A percentile compares a stretch with the other conserved stretches of the same genome.
Evolutionary conservation across 495 filamentous ascomycete species (phyloP).

Genomic region (Xylaria castorea): DNA sequence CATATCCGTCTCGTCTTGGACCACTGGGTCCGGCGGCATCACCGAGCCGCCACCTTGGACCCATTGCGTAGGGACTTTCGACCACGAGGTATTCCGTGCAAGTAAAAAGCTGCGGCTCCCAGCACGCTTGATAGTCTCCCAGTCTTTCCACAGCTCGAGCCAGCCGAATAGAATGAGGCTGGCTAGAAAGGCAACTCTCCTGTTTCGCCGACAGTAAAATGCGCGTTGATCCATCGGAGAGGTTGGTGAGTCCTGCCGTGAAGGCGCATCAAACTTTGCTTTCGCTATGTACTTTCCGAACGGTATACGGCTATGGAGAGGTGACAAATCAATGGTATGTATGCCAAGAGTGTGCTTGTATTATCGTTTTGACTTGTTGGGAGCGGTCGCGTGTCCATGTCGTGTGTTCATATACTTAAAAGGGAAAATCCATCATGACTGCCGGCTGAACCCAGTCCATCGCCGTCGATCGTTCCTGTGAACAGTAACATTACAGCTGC

Average conservation of each 20-base stretch:
- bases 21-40: conserved; percentile 19
- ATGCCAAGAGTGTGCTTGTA: conserved; percentile 2
- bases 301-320: neutral
- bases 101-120: conserved; percentile 20
- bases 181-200: conserved; percentile 23
- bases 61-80: conserved; percentile 35
- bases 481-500: neutral
- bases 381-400: conserved; percentile 18
- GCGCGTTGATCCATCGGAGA: conserved; percentile 9
- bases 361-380: neutral
- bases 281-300: conserved; percentile 1
- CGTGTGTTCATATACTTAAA: conserved; percentile 13
- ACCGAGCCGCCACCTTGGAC: conserved; percentile 31
- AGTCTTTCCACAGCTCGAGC: conserved; percentile 30
- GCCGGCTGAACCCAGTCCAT: neutral
- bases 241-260: conserved; percentile 4
- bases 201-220: conserved; percentile 5
- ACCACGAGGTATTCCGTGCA: conserved; percentile 32
- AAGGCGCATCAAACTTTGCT: conserved; percentile 5
- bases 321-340: neutral
- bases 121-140: conserved; percentile 26
- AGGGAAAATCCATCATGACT: conserved; percentile 9
- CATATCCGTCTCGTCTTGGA: conserved; percentile 17
- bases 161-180: conserved; percentile 33
- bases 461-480: conserved; percentile 7